Percentiles rank a stretch among this genome's conserved stretches.
phyloP scores from a whole-genome alignment of 2,329 filamentous ascomycete genomes.

The Lachnellula subtilissima region DNA sequence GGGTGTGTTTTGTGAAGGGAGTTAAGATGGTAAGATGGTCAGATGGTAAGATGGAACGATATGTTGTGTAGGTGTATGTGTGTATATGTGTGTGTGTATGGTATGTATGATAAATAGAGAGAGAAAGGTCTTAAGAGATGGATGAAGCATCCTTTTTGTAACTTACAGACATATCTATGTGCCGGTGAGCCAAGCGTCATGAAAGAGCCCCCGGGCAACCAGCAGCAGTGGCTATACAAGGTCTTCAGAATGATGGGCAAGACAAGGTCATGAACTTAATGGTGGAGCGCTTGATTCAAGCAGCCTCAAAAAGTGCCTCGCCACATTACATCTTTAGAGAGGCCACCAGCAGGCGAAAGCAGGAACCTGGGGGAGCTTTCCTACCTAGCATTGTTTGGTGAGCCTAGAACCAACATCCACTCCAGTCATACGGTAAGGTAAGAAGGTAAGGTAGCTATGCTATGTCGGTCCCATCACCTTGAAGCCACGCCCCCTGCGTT shows the following conservation, averaged over 20 bases:
- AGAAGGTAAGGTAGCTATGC: background rate
- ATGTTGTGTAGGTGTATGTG: background rate
- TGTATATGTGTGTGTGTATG: background rate
- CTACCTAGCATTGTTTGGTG: background rate
- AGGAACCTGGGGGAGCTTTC: background rate
- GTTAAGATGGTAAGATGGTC: background rate
- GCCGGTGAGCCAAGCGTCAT: background rate
- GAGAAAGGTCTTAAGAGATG: background rate
- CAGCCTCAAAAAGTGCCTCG: slow-evolving; percentile 1
- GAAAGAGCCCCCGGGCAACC: slow-evolving; percentile 1
- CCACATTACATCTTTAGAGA: background rate
- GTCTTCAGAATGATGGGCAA: background rate
- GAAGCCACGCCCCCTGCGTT: background rate
- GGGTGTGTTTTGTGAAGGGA: no score
- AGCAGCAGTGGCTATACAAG: slow-evolving; percentile 1
- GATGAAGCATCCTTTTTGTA: slow-evolving; percentile 1
- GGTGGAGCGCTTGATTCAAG: background rate
- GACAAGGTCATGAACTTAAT: background rate
- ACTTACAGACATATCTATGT: background rate
- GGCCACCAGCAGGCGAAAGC: background rate
- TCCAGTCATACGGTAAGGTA: background rate
- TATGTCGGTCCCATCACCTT: background rate
- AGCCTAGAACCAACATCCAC: background rate
- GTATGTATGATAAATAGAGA: background rate
- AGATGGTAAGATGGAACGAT: background rate